Percentiles rank a stretch among this genome's conserved stretches.
These are phyloP conservation scores for Penicillium sp. DNA, from an alignment of 2,329 filamentous ascomycete species.

Conservation along the genomic window DNA sequence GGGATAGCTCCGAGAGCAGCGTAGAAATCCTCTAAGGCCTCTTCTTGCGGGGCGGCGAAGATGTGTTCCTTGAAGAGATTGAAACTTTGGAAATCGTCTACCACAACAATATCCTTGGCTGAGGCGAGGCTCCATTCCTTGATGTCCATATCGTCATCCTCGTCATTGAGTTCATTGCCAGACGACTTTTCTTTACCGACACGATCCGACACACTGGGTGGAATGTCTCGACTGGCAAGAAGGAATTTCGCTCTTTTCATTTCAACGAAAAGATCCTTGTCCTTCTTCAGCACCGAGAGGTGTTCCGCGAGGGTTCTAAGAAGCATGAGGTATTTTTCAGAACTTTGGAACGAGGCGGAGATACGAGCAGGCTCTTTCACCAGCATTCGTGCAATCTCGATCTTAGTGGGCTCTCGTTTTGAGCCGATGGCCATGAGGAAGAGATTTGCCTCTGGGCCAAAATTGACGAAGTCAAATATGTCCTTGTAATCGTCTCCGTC, in stretches of 20 bases:
- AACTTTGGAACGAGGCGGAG: slow-evolving; percentile 72
- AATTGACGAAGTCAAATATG: slow-evolving; percentile 97
- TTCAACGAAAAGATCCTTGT: slow-evolving; percentile 73
- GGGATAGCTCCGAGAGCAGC: slow-evolving; percentile 72
- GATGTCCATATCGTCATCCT: slow-evolving; percentile 64
- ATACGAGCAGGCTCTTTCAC: slow-evolving; percentile 79
- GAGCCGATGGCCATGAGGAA: slow-evolving; percentile 88
- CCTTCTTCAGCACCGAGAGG: slow-evolving; percentile 66
- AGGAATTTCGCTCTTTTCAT: slow-evolving; percentile 77
- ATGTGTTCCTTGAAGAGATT: slow-evolving; percentile 82
- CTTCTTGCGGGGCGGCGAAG: slow-evolving; percentile 86
- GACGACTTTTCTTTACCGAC: slow-evolving; percentile 15
- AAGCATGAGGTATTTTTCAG: slow-evolving; percentile 83
- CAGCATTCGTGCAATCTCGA: slow-evolving; percentile 80
- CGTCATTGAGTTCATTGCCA: slow-evolving; percentile 48
- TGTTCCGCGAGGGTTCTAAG: slow-evolving; percentile 78
- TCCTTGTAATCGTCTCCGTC: slow-evolving; percentile 71
- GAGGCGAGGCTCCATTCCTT: slow-evolving; percentile 76
- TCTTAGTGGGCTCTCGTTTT: slow-evolving; percentile 83
- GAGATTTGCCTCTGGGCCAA: slow-evolving; percentile 79
- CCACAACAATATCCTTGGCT: slow-evolving; percentile 70
- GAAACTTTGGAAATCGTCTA: slow-evolving; percentile 88
- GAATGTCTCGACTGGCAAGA: slow-evolving; percentile 76
- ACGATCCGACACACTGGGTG: slow-evolving; percentile 28
- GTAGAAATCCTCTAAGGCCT: slow-evolving; percentile 82